Base-by-base conservation (phyloP, 2,329 filamentous ascomycete genomes). In the Verticillium tricorpus region DNA sequence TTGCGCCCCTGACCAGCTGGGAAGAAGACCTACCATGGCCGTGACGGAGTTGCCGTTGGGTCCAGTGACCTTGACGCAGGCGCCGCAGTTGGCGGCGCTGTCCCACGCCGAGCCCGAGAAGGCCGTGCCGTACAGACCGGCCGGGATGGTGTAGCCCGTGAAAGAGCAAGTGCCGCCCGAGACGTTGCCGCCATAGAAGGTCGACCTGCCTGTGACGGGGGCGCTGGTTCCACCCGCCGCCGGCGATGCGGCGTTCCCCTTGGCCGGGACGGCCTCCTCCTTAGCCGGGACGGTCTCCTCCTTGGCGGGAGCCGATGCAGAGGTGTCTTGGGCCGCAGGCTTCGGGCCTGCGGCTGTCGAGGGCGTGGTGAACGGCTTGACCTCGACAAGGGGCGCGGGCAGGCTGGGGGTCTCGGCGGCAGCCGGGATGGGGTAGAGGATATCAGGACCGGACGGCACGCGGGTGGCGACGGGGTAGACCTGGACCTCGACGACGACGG, bases 131-230 rank as follows among this genome's bases (percentile, higher is more conserved):
- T 77, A 85, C 61, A 89, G 72, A 14, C 78, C 77, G 12, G 80
- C 76, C 7, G 87, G 86, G 31, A 90, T 76, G 2, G 80, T 86
- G 75, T 89, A 89, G 58, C 80, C 83, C 8, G 78, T 77, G 77
- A 90, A 89, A 14, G 82, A 85, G 74, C 88, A 91, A 62, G 79
- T 81, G 64, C 88, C 88, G 45, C 86, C 86, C 5, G 74, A 71
- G 2, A 86, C 70, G 69, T 85, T 83, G 34, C 84, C 83, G 35
- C 80, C 79, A 68, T 86, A 85, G 66, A 77, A 83, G 56, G 83
- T 85, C 55, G 80, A 79, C 61, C 74, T 67, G 64, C 80, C 80
- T 57, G 2, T 70, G 56, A 57, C 34, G 6, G 40, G 25, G 3
- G 60, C 34, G 34, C 55, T 56, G 37, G 60, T 50, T 19, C 40